Evolutionary conservation across 1,284 basidiomycete species (phyloP).

Genomic region (Heterobasidion irregulare): DNA sequence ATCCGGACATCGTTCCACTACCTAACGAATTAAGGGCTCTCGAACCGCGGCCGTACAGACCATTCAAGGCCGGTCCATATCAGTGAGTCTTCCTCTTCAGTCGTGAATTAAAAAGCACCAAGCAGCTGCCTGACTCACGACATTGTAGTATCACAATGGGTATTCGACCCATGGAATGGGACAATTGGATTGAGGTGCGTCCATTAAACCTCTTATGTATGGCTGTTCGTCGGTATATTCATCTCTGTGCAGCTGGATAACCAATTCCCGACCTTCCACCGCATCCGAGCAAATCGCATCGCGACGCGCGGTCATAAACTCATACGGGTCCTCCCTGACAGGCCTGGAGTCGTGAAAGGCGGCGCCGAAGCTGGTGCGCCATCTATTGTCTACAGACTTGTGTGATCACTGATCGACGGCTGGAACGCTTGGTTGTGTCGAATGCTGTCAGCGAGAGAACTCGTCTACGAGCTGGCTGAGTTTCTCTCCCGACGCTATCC

Average conservation of each 20-base stretch:
- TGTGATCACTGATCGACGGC: background rate
- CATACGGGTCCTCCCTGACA: slow-evolving; percentile 42
- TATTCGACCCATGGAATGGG: slow-evolving; percentile 11
- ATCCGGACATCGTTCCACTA: slow-evolving; percentile 29
- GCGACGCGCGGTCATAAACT: slow-evolving; percentile 37
- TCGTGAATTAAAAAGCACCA: background rate
- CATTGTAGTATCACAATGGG: slow-evolving; percentile 12
- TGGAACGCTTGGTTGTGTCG: background rate
- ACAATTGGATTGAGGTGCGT: slow-evolving; percentile 12
- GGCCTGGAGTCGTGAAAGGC: slow-evolving; percentile 31
- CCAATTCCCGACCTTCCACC: slow-evolving; percentile 42
- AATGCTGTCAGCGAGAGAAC: slow-evolving; percentile 40
- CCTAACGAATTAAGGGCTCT: slow-evolving; percentile 10
- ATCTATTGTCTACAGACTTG: background rate
- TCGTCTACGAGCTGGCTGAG: slow-evolving; percentile 58
- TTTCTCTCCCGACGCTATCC: slow-evolving; percentile 61
- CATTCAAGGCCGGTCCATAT: slow-evolving; percentile 11
- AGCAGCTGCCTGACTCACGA: background rate
- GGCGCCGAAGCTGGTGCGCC: slow-evolving; percentile 2
- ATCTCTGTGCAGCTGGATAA: slow-evolving; percentile 40
- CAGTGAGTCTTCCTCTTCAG: slow-evolving; percentile 6
- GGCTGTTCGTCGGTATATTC: background rate
- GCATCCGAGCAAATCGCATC: slow-evolving; percentile 46
- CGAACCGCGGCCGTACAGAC: slow-evolving; percentile 12
- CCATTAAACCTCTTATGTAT: too few relatives aligned